Percentiles rank a stretch among this genome's conserved stretches.
phyloP scores from a whole-genome alignment of 768 basidiomycete species.

The Chalciporus chontae region DNA sequence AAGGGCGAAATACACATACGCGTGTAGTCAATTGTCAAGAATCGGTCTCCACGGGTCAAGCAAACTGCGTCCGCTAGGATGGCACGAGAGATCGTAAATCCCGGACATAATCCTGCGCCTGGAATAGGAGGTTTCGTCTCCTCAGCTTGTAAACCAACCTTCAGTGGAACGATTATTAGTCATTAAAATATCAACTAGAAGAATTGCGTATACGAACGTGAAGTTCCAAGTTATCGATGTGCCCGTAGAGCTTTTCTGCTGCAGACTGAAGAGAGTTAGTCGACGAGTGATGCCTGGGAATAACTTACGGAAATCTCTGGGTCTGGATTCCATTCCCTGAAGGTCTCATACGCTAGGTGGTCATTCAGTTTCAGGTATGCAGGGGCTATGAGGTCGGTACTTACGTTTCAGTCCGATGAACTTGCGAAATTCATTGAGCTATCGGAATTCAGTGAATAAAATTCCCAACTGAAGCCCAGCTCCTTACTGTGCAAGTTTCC shows the following conservation, averaged over 20 bases:
- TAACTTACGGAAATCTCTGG: slow-evolving; percentile 49
- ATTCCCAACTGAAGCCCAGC: not conserved
- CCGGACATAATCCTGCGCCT: slow-evolving; percentile 77
- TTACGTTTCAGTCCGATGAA: slow-evolving; percentile 70
- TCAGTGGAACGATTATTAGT: not conserved
- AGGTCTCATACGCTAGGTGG: slow-evolving; percentile 51
- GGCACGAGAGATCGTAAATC: slow-evolving; percentile 81
- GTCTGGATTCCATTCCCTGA: slow-evolving; percentile 73
- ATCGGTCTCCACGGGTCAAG: slow-evolving; percentile 75
- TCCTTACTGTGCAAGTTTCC: slow-evolving; percentile 67
- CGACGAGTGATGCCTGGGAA: not conserved
- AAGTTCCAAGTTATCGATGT: slow-evolving; percentile 78
- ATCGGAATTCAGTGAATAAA: not conserved
- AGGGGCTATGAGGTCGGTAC: slow-evolving; percentile 10
- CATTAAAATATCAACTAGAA: not conserved
- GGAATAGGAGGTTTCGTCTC: slow-evolving; percentile 59
- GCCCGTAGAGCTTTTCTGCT: slow-evolving; percentile 61
- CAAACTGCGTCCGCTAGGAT: slow-evolving; percentile 78
- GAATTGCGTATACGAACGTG: slow-evolving; percentile 45
- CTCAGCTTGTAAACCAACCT: slow-evolving; percentile 72
- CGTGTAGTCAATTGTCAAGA: slow-evolving; percentile 73
- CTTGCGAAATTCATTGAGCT: slow-evolving; percentile 70
- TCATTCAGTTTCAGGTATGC: slow-evolving; percentile 6
- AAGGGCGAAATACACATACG: slow-evolving; percentile 42
- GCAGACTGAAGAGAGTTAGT: slow-evolving; percentile 40